phyloP scores from a whole-genome alignment of 2,329 filamentous ascomycete species.

The Pseudopithomyces chartarum region DNA sequence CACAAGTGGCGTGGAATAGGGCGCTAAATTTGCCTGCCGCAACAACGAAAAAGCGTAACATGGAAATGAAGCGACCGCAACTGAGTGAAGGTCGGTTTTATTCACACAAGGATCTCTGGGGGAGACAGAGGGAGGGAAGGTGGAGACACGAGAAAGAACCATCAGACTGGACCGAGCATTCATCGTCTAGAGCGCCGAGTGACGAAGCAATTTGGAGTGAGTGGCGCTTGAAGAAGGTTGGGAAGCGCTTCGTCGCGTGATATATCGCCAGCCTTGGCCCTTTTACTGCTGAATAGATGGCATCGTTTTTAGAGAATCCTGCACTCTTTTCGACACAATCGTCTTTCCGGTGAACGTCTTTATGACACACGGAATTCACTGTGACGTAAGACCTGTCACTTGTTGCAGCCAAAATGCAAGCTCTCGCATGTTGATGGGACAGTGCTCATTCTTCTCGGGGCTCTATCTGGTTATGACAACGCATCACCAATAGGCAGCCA shows the following conservation, averaged over 20 bases:
- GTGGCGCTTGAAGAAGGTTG: conserved; percentile 9
- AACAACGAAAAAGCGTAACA: background rate
- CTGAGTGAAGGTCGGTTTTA: conserved; percentile 22
- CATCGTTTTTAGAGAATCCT: background rate
- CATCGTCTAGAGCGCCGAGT: background rate
- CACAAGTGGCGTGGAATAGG: conserved; percentile 38
- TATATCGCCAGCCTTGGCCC: background rate
- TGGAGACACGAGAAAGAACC: background rate
- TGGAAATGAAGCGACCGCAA: conserved; percentile 11
- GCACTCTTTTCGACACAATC: background rate
- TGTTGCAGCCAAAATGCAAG: too few relatives aligned
- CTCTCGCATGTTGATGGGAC: too few relatives aligned
- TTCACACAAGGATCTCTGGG: conserved; percentile 38
- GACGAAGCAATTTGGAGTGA: background rate
- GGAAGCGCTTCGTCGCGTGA: conserved; percentile 18
- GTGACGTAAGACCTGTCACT: too few relatives aligned
- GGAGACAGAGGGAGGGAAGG: conserved; percentile 7
- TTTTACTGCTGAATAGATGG: background rate
- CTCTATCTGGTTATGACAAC: too few relatives aligned
- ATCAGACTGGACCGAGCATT: background rate
- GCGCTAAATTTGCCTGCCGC: conserved; percentile 38
- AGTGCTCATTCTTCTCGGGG: too few relatives aligned
- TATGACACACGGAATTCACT: too few relatives aligned
- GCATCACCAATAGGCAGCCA: too few relatives aligned
- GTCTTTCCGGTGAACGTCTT: too few relatives aligned